Conservation (phyloP, 345 rosid genomes). For the Carallia pectinifolia region DNA sequence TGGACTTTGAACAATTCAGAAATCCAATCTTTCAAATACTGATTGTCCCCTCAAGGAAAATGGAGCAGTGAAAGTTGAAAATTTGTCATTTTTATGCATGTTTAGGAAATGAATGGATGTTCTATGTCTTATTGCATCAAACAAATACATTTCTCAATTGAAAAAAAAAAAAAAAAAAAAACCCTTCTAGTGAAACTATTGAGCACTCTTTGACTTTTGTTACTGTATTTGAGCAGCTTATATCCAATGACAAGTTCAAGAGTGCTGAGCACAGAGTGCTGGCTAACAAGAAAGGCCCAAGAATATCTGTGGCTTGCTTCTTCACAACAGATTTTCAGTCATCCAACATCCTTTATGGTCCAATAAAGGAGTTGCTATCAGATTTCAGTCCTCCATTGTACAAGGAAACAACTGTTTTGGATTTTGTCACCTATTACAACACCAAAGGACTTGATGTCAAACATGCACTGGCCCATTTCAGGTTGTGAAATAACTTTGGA, state of each 20-base stretch:
- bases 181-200: no score
- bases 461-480: slow-evolving; percentile 1
- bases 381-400: slow-evolving; percentile 20
- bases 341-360: slow-evolving; percentile 12
- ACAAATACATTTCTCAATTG: no score
- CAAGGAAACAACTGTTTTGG: slow-evolving; percentile 9
- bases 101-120: no score
- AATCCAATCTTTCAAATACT: no score
- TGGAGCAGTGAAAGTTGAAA: no score
- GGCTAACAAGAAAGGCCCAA: slow-evolving; percentile 22
- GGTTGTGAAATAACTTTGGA: neutral
- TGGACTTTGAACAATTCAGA: no score
- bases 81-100: no score
- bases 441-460: slow-evolving; percentile 1
- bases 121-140: no score
- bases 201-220: neutral
- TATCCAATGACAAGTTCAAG: slow-evolving; percentile 18
- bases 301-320: slow-evolving; percentile 25
- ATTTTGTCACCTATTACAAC: neutral
- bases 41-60: no score
- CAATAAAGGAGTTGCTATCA: slow-evolving; percentile 19
- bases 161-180: no score
- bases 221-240: slow-evolving; percentile 7
- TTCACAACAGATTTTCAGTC: slow-evolving; percentile 20
- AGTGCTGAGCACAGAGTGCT: slow-evolving; percentile 25